phyloP scores from a whole-genome alignment of 441 rosid genomes.

The Gossypium davidsonii region DNA sequence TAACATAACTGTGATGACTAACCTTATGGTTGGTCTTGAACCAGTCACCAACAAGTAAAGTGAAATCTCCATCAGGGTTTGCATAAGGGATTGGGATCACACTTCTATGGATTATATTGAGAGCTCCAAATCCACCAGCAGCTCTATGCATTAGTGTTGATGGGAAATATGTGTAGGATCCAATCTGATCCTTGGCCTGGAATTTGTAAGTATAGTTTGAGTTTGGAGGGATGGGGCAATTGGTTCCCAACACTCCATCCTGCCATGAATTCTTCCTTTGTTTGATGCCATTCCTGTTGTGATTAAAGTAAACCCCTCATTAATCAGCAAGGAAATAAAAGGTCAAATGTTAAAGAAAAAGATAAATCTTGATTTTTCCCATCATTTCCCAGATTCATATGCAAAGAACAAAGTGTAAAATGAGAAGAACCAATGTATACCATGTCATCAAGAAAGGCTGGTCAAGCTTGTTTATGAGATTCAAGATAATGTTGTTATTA shows the following conservation, averaged over 20 bases:
- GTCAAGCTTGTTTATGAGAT: conserved; percentile 83
- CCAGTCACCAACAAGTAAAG: conserved; percentile 89
- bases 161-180: conserved; percentile 73
- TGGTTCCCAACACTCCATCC: conserved; percentile 88
- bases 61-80: conserved; percentile 63
- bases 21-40: conserved; percentile 72
- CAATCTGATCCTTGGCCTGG: conserved; percentile 92
- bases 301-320: no score
- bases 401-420: neutral
- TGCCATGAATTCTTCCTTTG: conserved; percentile 99
- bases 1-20: neutral
- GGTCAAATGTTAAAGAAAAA: neutral
- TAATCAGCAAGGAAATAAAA: no score
- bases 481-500: conserved; percentile 77
- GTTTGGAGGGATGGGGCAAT: conserved; percentile 83
- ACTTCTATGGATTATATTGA: conserved; percentile 63
- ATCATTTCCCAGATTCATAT: neutral
- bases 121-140: conserved; percentile 79
- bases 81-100: conserved; percentile 67
- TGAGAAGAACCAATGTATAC: conserved; percentile 23
- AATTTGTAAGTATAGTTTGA: conserved; percentile 80
- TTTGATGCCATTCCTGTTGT: conserved; percentile 80
- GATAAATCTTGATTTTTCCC: neutral
- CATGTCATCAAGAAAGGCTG: conserved; percentile 92
- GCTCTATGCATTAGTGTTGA: conserved; percentile 76